A percentile compares a stretch with the other conserved stretches of the same genome.
Evolutionary conservation across 169 alveolate genomes (phyloP).

Genomic region (Cryptosporidium viatorum): DNA sequence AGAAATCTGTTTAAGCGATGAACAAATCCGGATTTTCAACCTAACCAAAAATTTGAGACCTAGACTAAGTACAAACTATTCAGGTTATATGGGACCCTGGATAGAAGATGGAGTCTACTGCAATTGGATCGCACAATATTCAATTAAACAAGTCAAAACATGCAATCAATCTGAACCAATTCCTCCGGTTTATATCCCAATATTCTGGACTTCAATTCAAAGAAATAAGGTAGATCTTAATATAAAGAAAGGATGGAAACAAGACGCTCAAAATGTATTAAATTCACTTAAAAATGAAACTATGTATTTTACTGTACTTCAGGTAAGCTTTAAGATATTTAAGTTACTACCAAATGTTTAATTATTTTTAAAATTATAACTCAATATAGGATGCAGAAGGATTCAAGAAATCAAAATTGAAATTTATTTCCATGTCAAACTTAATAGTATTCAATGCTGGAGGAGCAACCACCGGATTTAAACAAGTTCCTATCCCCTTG

Average conservation of each 20-base stretch:
- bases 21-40: constrained; percentile 40
- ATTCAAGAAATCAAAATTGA: constrained; percentile 45
- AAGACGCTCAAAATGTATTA: constrained; percentile 21
- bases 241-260: constrained; percentile 14
- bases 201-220: constrained; percentile 75
- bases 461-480: constrained; percentile 55
- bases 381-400: constrained; percentile 76
- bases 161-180: constrained; percentile 13
- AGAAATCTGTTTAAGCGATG: constrained; percentile 53
- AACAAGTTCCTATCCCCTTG: constrained; percentile 72
- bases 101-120: constrained; percentile 74
- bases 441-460: constrained; percentile 73
- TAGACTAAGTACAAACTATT: constrained; percentile 64
- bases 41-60: constrained; percentile 54
- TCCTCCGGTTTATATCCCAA: constrained; percentile 65
- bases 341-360: background rate
- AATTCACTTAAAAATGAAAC: constrained; percentile 9
- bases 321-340: constrained; percentile 30
- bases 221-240: constrained; percentile 49
- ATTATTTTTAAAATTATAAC: background rate
- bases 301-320: constrained; percentile 69
- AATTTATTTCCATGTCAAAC: constrained; percentile 24
- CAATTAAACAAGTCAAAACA: background rate
- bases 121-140: constrained; percentile 43
- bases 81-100: constrained; percentile 76